phyloP scores from a whole-genome alignment of 1,284 basidiomycete genomes.

The Heterobasidion irregulare region DNA sequence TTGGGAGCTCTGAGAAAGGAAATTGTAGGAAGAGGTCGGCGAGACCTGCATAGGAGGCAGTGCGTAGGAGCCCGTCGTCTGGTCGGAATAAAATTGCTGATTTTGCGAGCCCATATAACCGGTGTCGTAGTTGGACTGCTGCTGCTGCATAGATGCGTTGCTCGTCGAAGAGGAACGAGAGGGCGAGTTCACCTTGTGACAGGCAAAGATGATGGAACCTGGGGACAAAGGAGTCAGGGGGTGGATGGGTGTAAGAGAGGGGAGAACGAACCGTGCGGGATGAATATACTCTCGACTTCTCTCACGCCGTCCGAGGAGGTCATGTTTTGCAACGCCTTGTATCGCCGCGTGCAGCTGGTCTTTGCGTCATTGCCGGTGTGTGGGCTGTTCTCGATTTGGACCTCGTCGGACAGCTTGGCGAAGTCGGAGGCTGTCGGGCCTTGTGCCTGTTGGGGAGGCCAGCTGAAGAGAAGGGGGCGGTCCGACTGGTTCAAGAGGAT shows the following conservation, averaged over 20 bases:
- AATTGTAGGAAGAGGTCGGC: constrained; percentile 25
- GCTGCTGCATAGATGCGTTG: constrained; percentile 11
- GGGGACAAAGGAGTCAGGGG: constrained; percentile 2
- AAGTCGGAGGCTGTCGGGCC: constrained; percentile 77
- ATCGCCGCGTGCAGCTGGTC: constrained; percentile 91
- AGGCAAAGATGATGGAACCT: constrained; percentile 80
- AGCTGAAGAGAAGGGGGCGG: constrained; percentile 68
- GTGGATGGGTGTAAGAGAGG: constrained; percentile 4
- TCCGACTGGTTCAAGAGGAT: constrained; percentile 52
- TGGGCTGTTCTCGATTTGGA: constrained; percentile 52
- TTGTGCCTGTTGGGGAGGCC: constrained; percentile 71
- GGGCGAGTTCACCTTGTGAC: constrained; percentile 58
- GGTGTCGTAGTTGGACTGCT: constrained; percentile 19
- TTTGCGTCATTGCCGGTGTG: constrained; percentile 60
- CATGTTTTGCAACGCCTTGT: constrained; percentile 73
- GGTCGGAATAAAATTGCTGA: constrained; percentile 37
- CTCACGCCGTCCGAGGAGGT: constrained; percentile 51
- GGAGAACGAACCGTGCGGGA: constrained; percentile 75
- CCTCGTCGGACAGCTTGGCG: constrained; percentile 72
- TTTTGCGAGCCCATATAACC: constrained; percentile 17
- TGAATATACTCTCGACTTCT: constrained; percentile 85
- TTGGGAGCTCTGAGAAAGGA: constrained; percentile 25
- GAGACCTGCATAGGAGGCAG: constrained; percentile 31
- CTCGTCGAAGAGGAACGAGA: constrained; percentile 27
- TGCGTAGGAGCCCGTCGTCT: constrained; percentile 11